Percentiles rank a stretch among this genome's conserved stretches.
Conservation (phyloP, 2,329 filamentous ascomycete genomes). For the Colletotrichum cuscutae region DNA sequence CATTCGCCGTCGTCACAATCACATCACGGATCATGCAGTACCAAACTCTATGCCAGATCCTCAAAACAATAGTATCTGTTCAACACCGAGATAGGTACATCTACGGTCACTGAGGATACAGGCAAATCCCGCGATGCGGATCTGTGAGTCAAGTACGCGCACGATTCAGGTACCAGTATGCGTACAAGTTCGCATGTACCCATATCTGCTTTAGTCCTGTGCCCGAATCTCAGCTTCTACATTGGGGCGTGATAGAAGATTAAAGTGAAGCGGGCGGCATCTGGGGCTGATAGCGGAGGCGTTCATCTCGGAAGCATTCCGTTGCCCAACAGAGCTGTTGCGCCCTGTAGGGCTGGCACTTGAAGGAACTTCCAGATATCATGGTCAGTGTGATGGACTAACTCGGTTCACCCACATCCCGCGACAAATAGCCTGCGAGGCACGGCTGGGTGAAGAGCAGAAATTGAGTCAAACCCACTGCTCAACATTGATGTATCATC, state of each 20-base stretch:
- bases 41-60: too few species aligned
- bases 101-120: too few species aligned
- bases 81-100: too few species aligned
- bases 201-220: neutral
- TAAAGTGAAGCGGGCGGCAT: neutral
- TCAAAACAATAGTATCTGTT: too few species aligned
- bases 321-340: neutral
- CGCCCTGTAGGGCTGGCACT: neutral
- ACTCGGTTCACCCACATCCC: neutral
- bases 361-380: too few species aligned
- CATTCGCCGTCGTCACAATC: neutral
- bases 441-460: neutral
- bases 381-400: neutral
- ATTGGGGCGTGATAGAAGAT: neutral
- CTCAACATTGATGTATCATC: neutral
- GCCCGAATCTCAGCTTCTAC: neutral
- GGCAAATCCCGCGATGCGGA: too few species aligned
- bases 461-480: neutral
- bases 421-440: neutral
- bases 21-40: too few species aligned
- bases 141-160: too few species aligned
- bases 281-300: neutral
- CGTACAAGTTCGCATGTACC: too few species aligned
- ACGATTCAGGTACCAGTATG: too few species aligned
- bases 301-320: neutral